phyloP scores from a whole-genome alignment of 23 red algal species.

The Gracilaria gracilis region DNA sequence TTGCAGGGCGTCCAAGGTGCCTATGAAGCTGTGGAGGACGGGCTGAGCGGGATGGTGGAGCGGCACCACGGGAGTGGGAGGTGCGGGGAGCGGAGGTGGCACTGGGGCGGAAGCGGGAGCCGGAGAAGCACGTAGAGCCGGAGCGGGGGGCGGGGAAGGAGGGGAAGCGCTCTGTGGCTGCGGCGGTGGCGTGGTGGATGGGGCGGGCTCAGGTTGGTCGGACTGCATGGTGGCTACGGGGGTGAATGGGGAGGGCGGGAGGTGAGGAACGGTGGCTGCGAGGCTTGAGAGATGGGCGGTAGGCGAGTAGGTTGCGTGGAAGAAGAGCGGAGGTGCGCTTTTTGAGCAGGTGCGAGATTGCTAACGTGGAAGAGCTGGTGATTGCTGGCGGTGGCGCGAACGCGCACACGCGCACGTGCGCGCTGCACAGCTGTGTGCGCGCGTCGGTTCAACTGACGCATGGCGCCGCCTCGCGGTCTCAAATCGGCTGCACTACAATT shows the following conservation, averaged over 20 bases:
- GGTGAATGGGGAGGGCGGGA: background rate
- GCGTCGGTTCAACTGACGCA: background rate
- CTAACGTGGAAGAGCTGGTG: conserved; percentile 26
- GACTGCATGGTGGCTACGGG: background rate
- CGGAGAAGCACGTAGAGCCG: background rate
- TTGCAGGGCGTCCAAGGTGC: conserved; percentile 31
- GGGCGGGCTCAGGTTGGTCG: background rate
- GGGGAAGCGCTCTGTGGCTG: background rate
- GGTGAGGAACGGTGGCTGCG: too few relatives aligned
- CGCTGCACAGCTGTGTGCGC: background rate
- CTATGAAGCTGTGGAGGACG: conserved; percentile 17
- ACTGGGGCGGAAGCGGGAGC: background rate
- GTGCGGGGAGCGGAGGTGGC: conserved; percentile 3
- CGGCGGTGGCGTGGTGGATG: background rate
- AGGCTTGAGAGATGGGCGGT: background rate
- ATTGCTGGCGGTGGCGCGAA: background rate
- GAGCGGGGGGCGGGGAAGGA: background rate
- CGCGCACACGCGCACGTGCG: too few relatives aligned
- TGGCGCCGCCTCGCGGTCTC: too few relatives aligned
- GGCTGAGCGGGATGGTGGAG: background rate
- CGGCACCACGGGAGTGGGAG: background rate
- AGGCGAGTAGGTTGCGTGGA: background rate
- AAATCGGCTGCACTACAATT: conserved; percentile 8
- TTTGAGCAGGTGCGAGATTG: conserved; percentile 51
- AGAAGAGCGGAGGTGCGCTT: conserved; percentile 17